Percentiles rank a stretch among this genome's conserved stretches.
These are phyloP conservation scores for Clavispora santaluciae DNA, from an alignment of 805 yeast genomes.

Conservation along the genomic window DNA sequence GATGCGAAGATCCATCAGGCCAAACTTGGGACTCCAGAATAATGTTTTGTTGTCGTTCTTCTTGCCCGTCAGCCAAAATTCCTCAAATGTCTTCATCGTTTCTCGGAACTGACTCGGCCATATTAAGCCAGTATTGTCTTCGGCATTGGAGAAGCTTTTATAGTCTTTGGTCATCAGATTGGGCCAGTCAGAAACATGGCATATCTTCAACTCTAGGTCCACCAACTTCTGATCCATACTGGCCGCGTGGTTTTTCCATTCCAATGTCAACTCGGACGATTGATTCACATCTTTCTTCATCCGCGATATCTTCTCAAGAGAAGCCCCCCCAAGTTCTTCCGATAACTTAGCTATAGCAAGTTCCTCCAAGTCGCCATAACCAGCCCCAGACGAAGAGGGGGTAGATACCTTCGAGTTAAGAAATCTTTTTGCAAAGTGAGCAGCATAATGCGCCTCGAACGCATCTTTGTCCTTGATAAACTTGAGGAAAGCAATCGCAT, in stretches of 20 bases:
- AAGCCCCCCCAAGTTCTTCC: conserved; percentile 62
- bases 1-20: conserved; percentile 74
- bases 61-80: conserved; percentile 36
- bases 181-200: conserved; percentile 44
- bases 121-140: conserved; percentile 23
- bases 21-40: conserved; percentile 79
- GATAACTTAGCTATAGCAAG: conserved; percentile 60
- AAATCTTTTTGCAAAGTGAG: conserved; percentile 79
- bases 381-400: not conserved
- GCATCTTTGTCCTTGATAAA: conserved; percentile 77
- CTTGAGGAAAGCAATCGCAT: conserved; percentile 58
- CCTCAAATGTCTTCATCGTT: conserved; percentile 35
- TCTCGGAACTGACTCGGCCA: conserved; percentile 38
- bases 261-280: conserved; percentile 35
- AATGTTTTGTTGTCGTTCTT: conserved; percentile 38
- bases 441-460: conserved; percentile 80
- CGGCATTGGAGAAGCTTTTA: conserved; percentile 21
- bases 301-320: conserved; percentile 74
- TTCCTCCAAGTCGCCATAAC: conserved; percentile 55
- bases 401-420: conserved; percentile 30
- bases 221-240: conserved; percentile 14
- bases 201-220: conserved; percentile 38
- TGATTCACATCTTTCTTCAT: conserved; percentile 78
- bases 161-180: conserved; percentile 43
- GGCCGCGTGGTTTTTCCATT: conserved; percentile 28